Percentiles rank a stretch among this genome's conserved stretches.
These are phyloP conservation scores for Lactarius deliciosus DNA, from an alignment of 768 basidiomycete genomes.

Conservation along the genomic window DNA sequence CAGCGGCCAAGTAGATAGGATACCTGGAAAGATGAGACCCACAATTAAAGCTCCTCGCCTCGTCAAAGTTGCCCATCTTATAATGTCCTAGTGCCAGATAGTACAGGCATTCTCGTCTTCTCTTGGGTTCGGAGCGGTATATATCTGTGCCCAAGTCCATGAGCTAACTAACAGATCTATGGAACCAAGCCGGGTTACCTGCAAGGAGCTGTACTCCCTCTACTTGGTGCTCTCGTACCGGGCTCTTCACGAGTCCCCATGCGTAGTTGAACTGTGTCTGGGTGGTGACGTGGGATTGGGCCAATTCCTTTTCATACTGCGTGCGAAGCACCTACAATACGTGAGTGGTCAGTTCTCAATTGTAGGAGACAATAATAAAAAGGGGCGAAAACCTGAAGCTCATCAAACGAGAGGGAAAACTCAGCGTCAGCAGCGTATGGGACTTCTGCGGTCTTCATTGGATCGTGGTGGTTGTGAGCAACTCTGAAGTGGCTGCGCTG, in stretches of 20 bases:
- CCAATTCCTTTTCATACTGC: slow-evolving; percentile 88
- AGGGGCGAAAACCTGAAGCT: slow-evolving; percentile 65
- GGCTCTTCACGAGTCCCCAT: slow-evolving; percentile 96
- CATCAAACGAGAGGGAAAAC: slow-evolving; percentile 83
- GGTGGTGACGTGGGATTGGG: slow-evolving; percentile 79
- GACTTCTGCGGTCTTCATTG: slow-evolving; percentile 69
- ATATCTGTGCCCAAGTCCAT: slow-evolving; percentile 57
- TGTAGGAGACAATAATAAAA: not conserved
- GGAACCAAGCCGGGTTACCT: slow-evolving; percentile 47
- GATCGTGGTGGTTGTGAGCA: slow-evolving; percentile 4
- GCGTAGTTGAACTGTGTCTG: slow-evolving; percentile 98
- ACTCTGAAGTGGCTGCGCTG: not conserved
- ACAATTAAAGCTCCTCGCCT: slow-evolving; percentile 94
- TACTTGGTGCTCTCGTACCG: slow-evolving; percentile 77
- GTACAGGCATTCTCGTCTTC: slow-evolving; percentile 93
- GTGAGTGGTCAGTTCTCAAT: not conserved
- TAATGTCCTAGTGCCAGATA: slow-evolving; percentile 96
- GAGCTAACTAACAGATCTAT: not conserved
- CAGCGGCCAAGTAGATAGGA: not conserved
- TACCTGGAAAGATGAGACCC: slow-evolving; percentile 33
- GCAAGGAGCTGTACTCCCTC: slow-evolving; percentile 91
- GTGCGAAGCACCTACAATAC: slow-evolving; percentile 68
- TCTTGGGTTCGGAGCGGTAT: slow-evolving; percentile 80
- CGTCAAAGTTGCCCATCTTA: slow-evolving; percentile 93
- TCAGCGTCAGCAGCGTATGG: slow-evolving; percentile 97